These are phyloP conservation scores for Diplodia seriata DNA, from an alignment of 2,329 filamentous ascomycete species.

Conservation along the genomic window DNA sequence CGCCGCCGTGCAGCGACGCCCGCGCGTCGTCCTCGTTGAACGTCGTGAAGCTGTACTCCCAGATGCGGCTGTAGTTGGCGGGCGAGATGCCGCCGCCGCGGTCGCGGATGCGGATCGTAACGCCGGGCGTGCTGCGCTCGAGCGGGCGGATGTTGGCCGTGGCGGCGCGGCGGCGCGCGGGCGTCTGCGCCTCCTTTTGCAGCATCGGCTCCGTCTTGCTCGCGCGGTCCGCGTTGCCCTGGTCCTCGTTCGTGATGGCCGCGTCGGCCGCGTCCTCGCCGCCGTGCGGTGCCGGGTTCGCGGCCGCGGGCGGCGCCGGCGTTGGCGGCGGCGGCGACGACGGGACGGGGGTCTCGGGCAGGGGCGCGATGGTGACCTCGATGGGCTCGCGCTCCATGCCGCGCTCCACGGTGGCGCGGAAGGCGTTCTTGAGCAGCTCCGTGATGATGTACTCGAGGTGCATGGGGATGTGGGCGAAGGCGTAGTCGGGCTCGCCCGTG, in stretches of 20 bases:
- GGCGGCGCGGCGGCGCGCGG: slow-evolving; percentile 34
- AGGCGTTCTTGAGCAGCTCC: slow-evolving; percentile 95
- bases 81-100: slow-evolving; percentile 92
- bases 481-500: slow-evolving; percentile 84
- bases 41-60: slow-evolving; percentile 97
- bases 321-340: slow-evolving; percentile 35
- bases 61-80: slow-evolving; percentile 83
- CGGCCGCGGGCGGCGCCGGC: slow-evolving; percentile 32
- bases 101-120: slow-evolving; percentile 94
- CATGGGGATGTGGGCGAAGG: slow-evolving; percentile 91
- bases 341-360: slow-evolving; percentile 57
- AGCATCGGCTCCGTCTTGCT: slow-evolving; percentile 30
- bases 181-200: slow-evolving; percentile 4
- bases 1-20: slow-evolving; percentile 49
- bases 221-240: slow-evolving; percentile 47
- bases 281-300: slow-evolving; percentile 44
- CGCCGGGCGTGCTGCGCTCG: slow-evolving; percentile 70
- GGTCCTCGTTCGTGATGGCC: slow-evolving; percentile 44
- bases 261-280: slow-evolving; percentile 40
- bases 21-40: slow-evolving; percentile 72
- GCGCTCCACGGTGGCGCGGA: slow-evolving; percentile 88
- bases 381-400: slow-evolving; percentile 81
- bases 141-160: slow-evolving; percentile 53
- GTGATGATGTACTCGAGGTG: slow-evolving; percentile 98
- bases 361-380: slow-evolving; percentile 87